Base-by-base conservation (phyloP, 805 yeast species). In the Ogataea wickerhamii region DNA sequence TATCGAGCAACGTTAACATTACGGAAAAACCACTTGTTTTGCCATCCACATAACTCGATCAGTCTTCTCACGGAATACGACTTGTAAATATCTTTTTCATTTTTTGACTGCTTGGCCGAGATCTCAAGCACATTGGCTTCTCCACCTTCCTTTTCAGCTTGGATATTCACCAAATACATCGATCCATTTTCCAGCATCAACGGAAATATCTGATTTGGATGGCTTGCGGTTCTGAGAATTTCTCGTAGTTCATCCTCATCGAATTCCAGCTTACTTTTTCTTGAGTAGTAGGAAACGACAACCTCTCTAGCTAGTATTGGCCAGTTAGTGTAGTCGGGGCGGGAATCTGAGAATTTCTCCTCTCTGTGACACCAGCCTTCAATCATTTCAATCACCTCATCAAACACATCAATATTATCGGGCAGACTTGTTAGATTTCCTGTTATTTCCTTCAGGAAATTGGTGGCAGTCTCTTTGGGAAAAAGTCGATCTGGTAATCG, bases 21-120 rank as follows among this genome's bases (percentile, higher is more conserved):
- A 18, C 40, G 44, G 20, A 61, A 44, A 17, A 59, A 32, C 27
- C 54, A 37, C 6, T 48, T 51, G 32, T 53, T 48, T 23, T 53
- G 48, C 50, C 59, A 56, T 4, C 60, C 63, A 31, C 60, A 60
- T 46, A 56, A 40, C 37, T 61, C 65, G 27, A 60, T 52, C 20
- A 62, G 31, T 34, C 56, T 49, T 25, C 48, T 49, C 23, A 61
- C 49, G 4, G 63, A 49, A 34, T 47, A 44, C 13, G 52, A 44
- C 38, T 51, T 59, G 24, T 52, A 40, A 11, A 60, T 47, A 36
- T 60, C 63, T 28, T 45, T 46, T 19, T 55, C 56, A 18, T 49
- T 47, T 19, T 41, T 56, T 32, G 43, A 30, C 37, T 22, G 50
- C 13, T 35, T 57, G 43, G 40, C 48, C 4, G 56, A 43, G 2